Conservation (phyloP, 1,284 basidiomycete species). For the Malassezia slooffiae region DNA sequence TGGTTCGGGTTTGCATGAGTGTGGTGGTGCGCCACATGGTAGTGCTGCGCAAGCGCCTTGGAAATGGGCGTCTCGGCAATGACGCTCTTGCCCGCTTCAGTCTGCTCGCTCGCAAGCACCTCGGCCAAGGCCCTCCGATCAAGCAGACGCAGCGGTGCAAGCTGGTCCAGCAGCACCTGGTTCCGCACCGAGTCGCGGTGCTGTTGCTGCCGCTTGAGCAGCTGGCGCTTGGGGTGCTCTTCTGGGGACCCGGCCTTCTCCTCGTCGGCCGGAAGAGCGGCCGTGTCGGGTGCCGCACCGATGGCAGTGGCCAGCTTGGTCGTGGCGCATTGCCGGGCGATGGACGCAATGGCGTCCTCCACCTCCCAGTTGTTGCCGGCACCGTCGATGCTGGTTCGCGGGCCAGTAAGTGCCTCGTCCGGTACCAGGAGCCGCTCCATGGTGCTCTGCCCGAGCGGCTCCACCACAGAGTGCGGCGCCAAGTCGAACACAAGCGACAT, state of each 20-base stretch:
- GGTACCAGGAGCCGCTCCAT: conserved; percentile 35
- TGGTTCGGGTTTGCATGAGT: conserved; percentile 13
- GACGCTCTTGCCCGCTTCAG: too few species aligned
- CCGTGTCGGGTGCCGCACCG: neutral
- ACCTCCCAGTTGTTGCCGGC: conserved; percentile 1
- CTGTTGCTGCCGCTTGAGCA: conserved; percentile 8
- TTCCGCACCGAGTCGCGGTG: conserved; percentile 17
- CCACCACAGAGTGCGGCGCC: conserved; percentile 36
- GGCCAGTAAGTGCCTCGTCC: conserved; percentile 12
- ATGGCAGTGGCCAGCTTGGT: conserved; percentile 22
- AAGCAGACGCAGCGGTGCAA: conserved; percentile 31
- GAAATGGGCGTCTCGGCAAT: conserved; percentile 2
- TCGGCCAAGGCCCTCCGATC: conserved; percentile 29
- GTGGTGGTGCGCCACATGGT: conserved; percentile 6
- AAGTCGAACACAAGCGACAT: conserved; percentile 34
- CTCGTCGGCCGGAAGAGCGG: conserved; percentile 3
- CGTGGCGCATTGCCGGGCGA: conserved; percentile 17
- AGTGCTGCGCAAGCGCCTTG: conserved; percentile 9
- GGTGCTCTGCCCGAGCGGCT: conserved; percentile 40
- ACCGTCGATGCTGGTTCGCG: neutral
- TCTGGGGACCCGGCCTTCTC: too few species aligned
- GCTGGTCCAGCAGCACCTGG: conserved; percentile 34
- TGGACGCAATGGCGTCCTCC: conserved; percentile 6
- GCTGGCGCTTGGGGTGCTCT: neutral
- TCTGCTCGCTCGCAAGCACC: conserved; percentile 11